Percentiles rank a stretch among this genome's conserved stretches.
Evolutionary conservation across 306 rosid species (phyloP).

Genomic region (Coriaria nepalensis): DNA sequence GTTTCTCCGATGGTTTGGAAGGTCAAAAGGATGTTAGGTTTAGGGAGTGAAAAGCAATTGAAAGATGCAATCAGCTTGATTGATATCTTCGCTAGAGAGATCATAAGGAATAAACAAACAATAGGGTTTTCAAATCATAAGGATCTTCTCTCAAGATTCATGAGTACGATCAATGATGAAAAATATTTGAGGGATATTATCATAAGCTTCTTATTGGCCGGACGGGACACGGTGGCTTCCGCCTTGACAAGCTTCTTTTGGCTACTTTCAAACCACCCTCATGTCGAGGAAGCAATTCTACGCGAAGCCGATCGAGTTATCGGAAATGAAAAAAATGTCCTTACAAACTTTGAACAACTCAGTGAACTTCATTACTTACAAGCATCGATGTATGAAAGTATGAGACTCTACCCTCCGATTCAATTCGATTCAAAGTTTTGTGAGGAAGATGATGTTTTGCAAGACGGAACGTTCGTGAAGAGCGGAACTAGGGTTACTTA

Average conservation of each 20-base stretch:
- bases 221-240: slow-evolving; percentile 75
- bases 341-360: slow-evolving; percentile 27
- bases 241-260: slow-evolving; percentile 74
- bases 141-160: slow-evolving; percentile 66
- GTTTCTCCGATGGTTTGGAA: slow-evolving; percentile 61
- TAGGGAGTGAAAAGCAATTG: slow-evolving; percentile 50
- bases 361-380: slow-evolving; percentile 45
- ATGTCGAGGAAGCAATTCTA: slow-evolving; percentile 24
- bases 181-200: slow-evolving; percentile 52
- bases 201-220: slow-evolving; percentile 67
- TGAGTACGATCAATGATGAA: slow-evolving; percentile 47
- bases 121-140: slow-evolving; percentile 24
- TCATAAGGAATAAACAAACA: slow-evolving; percentile 38
- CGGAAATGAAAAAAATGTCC: slow-evolving; percentile 11
- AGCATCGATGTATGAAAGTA: slow-evolving; percentile 48
- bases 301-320: slow-evolving; percentile 42
- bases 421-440: slow-evolving; percentile 77
- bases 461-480: slow-evolving; percentile 49
- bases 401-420: slow-evolving; percentile 74
- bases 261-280: slow-evolving; percentile 39
- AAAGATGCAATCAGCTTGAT: slow-evolving; percentile 28
- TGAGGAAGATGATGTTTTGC: slow-evolving; percentile 47
- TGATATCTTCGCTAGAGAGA: slow-evolving; percentile 45
- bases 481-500: slow-evolving; percentile 80
- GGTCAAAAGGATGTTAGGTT: slow-evolving; percentile 40